phyloP scores from a whole-genome alignment of 352 stramenopile species.

The Globisporangium apiculatum region DNA sequence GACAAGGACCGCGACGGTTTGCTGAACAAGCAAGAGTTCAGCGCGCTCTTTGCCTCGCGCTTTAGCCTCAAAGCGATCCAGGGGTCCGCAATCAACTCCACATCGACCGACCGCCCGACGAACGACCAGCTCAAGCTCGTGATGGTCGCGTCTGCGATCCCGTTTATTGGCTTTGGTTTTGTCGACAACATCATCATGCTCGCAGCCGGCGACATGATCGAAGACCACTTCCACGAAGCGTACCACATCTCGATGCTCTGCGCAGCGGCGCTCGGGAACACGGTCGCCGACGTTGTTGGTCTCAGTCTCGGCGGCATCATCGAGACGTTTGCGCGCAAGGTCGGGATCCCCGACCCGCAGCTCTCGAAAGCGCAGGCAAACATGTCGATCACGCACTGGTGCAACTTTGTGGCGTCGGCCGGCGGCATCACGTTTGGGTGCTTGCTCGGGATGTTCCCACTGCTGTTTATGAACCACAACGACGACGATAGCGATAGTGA shows the following conservation, averaged over 20 bases:
- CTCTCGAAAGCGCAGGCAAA: slow-evolving; percentile 73
- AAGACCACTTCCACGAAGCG: slow-evolving; percentile 90
- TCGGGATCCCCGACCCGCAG: slow-evolving; percentile 61
- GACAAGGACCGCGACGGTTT: slow-evolving; percentile 66
- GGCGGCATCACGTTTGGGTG: slow-evolving; percentile 85
- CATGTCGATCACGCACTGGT: slow-evolving; percentile 68
- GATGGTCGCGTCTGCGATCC: slow-evolving; percentile 71
- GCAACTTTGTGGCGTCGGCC: slow-evolving; percentile 71
- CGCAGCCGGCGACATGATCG: slow-evolving; percentile 91
- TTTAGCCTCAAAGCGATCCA: slow-evolving; percentile 53
- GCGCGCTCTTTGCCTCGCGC: slow-evolving; percentile 51
- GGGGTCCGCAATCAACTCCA: slow-evolving; percentile 23
- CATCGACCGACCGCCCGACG: slow-evolving; percentile 33
- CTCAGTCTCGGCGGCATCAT: slow-evolving; percentile 92
- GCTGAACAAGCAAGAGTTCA: slow-evolving; percentile 60
- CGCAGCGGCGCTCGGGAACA: slow-evolving; percentile 92
- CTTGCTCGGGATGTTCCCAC: slow-evolving; percentile 86
- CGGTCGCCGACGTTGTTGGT: slow-evolving; percentile 90
- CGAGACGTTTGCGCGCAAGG: slow-evolving; percentile 59
- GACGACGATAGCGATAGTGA: slow-evolving; percentile 37
- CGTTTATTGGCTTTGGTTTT: slow-evolving; percentile 81
- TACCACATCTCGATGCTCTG: slow-evolving; percentile 95
- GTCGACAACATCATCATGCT: slow-evolving; percentile 87
- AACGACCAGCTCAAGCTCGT: slow-evolving; percentile 67
- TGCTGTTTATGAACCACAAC: slow-evolving; percentile 82